Percentiles rank a stretch among this genome's conserved stretches.
Evolutionary conservation across 371 early-diverging fungal genomes (phyloP).

Genomic region (Enteropsectra breve): DNA sequence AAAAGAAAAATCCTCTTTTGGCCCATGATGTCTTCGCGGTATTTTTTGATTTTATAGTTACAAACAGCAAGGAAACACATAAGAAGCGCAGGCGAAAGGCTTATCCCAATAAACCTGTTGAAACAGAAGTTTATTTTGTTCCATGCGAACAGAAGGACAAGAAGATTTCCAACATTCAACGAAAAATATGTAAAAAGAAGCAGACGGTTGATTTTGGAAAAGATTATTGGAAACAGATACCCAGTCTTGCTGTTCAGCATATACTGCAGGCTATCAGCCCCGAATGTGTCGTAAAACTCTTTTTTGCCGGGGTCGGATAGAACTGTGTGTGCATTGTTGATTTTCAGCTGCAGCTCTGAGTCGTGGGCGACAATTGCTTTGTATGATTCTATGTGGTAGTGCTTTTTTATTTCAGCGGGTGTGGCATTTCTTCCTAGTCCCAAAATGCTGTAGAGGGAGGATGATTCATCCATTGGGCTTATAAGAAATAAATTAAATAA

Average conservation of each 20-base stretch:
- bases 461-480: no score
- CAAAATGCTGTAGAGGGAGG: conserved; percentile 41
- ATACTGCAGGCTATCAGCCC: conserved; percentile 16
- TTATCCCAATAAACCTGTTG: neutral
- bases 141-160: neutral
- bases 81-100: neutral
- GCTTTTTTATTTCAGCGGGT: conserved; percentile 27
- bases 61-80: neutral
- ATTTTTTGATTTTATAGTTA: neutral
- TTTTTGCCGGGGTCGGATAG: conserved; percentile 35
- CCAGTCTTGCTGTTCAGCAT: conserved; percentile 21
- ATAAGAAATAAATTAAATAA: no score
- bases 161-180: neutral
- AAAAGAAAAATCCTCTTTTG: no score
- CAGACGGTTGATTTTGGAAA: conserved; percentile 25
- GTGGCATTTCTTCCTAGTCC: conserved; percentile 23
- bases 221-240: conserved; percentile 27
- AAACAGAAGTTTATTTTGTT: neutral
- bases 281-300: conserved; percentile 37
- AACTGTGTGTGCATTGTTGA: conserved; percentile 40
- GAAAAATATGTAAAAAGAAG: conserved; percentile 15
- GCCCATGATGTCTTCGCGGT: neutral
- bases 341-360: conserved; percentile 14
- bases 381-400: conserved; percentile 29
- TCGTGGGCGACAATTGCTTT: conserved; percentile 9